phyloP scores from a whole-genome alignment of 805 yeast species.

The Monosporozyma yasuniensis region DNA sequence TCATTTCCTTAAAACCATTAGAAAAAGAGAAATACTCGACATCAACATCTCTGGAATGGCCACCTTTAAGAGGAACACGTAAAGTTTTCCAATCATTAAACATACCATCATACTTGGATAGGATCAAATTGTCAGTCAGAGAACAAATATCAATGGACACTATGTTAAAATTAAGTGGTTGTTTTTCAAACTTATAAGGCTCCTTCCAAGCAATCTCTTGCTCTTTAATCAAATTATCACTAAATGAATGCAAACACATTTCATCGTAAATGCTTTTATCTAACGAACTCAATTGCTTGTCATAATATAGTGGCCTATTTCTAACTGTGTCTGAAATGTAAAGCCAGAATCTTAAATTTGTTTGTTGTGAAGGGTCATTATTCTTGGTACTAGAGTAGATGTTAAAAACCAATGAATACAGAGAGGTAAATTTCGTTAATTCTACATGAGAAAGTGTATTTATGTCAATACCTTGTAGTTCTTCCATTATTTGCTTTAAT shows the following conservation, averaged over 20 bases:
- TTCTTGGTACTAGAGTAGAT: not conserved
- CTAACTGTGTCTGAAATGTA: constrained; percentile 17
- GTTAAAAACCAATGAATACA: constrained; percentile 11
- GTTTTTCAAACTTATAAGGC: constrained; percentile 6
- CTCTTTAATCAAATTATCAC: too few relatives aligned
- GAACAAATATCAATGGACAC: constrained; percentile 54
- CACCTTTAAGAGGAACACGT: constrained; percentile 53
- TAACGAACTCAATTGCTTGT: constrained; percentile 12
- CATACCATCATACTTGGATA: constrained; percentile 37
- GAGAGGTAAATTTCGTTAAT: constrained; percentile 12
- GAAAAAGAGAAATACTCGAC: constrained; percentile 35
- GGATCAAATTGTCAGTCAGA: constrained; percentile 46
- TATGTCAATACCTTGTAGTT: constrained; percentile 12
- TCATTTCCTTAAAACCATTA: constrained; percentile 40
- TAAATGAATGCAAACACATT: constrained; percentile 2
- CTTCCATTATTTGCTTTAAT: constrained; percentile 9
- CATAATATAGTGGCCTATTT: constrained; percentile 18
- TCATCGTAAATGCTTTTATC: constrained; percentile 11
- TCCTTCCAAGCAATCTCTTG: not conserved
- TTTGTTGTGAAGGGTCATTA: not conserved
- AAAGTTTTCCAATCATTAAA: constrained; percentile 37
- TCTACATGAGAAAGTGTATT: constrained; percentile 13
- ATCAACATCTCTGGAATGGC: constrained; percentile 36
- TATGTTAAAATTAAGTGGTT: constrained; percentile 21
- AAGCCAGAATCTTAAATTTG: constrained; percentile 1